Conservation (phyloP, 2,329 filamentous ascomycete species). For the Colletotrichum falcatum region DNA sequence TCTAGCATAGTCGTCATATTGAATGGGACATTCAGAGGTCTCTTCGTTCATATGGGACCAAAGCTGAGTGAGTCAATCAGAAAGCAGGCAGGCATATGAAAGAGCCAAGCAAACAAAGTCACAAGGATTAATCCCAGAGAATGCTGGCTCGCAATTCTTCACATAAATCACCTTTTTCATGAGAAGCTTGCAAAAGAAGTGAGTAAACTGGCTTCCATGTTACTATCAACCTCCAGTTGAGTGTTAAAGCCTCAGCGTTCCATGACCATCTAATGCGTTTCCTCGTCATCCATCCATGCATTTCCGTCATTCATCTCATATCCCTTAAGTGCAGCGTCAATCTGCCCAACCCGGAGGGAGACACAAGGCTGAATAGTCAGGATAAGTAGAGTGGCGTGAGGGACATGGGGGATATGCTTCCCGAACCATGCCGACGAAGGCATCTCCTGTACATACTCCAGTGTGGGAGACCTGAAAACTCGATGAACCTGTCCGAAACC, state of each 20-base stretch:
- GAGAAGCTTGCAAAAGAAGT: neutral
- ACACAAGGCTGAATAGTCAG: neutral
- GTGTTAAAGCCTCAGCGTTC: slow-evolving; percentile 13
- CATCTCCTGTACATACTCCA: neutral
- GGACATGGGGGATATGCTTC: neutral
- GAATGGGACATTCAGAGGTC: neutral
- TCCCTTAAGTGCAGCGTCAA: slow-evolving; percentile 27
- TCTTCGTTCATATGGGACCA: neutral
- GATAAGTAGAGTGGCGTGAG: neutral
- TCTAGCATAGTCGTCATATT: too few species aligned
- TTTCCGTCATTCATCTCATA: neutral
- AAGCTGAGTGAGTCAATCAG: neutral
- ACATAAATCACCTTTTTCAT: neutral
- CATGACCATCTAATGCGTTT: neutral
- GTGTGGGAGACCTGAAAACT: neutral
- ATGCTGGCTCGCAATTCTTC: neutral
- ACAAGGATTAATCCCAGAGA: neutral
- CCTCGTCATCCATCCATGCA: neutral
- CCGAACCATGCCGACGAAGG: neutral
- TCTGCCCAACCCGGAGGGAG: slow-evolving; percentile 20
- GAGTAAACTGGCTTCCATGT: slow-evolving; percentile 19
- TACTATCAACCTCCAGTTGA: slow-evolving; percentile 10
- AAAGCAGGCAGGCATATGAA: neutral
- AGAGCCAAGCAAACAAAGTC: neutral
- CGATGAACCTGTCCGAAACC: neutral